phyloP scores from a whole-genome alignment of 2,329 filamentous ascomycete genomes.

The Teratosphaeria gauchensis region DNA sequence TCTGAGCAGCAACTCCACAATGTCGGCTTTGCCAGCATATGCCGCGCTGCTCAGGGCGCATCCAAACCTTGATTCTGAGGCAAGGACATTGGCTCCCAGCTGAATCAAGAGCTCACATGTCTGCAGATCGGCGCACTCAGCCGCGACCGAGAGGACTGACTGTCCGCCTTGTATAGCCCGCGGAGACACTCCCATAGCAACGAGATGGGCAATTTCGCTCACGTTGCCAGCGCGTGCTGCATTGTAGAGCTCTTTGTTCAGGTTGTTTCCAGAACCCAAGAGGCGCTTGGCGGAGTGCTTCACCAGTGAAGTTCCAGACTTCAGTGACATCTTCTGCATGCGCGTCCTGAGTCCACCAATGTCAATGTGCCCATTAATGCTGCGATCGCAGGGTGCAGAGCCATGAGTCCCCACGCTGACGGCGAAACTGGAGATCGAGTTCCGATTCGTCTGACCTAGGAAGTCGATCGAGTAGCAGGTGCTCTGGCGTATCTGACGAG shows the following conservation, averaged over 20 bases:
- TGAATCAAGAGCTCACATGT: slow-evolving; percentile 7
- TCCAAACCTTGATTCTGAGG: slow-evolving; percentile 5
- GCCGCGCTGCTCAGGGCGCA: slow-evolving; percentile 7
- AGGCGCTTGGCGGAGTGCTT: neutral
- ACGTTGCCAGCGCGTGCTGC: slow-evolving; percentile 1
- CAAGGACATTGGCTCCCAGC: slow-evolving; percentile 18
- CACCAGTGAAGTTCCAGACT: slow-evolving; percentile 5
- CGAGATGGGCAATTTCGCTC: slow-evolving; percentile 1
- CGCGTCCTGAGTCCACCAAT: slow-evolving; percentile 16
- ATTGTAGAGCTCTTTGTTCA: slow-evolving; percentile 1
- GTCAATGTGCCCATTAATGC: slow-evolving; percentile 8
- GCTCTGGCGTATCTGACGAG: slow-evolving; percentile 8
- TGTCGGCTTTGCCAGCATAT: slow-evolving; percentile 7
- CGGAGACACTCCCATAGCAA: slow-evolving; percentile 2
- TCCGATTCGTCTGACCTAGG: slow-evolving; percentile 8
- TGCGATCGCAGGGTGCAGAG: slow-evolving; percentile 17
- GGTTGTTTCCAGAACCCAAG: slow-evolving; percentile 2
- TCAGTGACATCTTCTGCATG: slow-evolving; percentile 16
- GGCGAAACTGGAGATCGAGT: slow-evolving; percentile 14
- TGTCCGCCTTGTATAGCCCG: neutral
- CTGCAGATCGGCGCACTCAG: slow-evolving; percentile 1
- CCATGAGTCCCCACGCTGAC: slow-evolving; percentile 17
- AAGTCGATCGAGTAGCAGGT: slow-evolving; percentile 17
- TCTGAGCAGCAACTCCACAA: slow-evolving; percentile 17
- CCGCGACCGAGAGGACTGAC: slow-evolving; percentile 2